These are phyloP conservation scores for Aspergillus avenaceus DNA, from an alignment of 495 filamentous ascomycete genomes.

Conservation along the genomic window DNA sequence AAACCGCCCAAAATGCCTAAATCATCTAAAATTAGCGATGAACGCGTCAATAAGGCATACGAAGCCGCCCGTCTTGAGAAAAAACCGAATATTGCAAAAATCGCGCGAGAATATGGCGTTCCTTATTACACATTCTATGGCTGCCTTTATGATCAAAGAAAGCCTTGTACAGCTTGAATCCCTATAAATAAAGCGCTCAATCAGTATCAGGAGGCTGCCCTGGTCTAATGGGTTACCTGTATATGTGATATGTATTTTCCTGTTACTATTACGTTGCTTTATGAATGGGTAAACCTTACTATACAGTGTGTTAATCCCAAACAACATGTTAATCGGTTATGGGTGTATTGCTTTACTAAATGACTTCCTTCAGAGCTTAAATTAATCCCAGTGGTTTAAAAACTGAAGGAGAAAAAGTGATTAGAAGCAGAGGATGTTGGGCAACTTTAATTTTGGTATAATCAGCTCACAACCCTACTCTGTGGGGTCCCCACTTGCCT, in stretches of 20 bases:
- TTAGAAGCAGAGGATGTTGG: background rate
- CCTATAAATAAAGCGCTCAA: background rate
- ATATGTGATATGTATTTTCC: background rate
- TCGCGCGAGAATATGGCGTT: background rate
- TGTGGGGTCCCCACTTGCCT: background rate
- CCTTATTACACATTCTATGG: background rate
- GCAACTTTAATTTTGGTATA: background rate
- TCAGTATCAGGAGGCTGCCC: slow-evolving; percentile 1
- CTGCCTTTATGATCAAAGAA: background rate
- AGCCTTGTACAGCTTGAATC: background rate
- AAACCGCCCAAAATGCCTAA: background rate
- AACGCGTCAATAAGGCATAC: background rate
- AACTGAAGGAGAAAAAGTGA: background rate
- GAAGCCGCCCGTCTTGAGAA: background rate
- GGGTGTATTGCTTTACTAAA: background rate
- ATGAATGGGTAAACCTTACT: background rate
- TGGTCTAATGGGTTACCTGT: background rate
- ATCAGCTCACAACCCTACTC: background rate
- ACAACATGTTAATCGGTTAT: background rate
- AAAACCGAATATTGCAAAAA: background rate
- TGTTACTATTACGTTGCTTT: background rate
- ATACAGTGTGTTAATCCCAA: background rate
- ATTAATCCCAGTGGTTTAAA: background rate
- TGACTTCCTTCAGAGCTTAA: background rate
- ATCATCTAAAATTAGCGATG: background rate